Evolutionary conservation across 2,329 filamentous ascomycete species (phyloP), one percentile per base, ranked within the genome.

Genomic region (Arthroderma uncinatum): DNA sequence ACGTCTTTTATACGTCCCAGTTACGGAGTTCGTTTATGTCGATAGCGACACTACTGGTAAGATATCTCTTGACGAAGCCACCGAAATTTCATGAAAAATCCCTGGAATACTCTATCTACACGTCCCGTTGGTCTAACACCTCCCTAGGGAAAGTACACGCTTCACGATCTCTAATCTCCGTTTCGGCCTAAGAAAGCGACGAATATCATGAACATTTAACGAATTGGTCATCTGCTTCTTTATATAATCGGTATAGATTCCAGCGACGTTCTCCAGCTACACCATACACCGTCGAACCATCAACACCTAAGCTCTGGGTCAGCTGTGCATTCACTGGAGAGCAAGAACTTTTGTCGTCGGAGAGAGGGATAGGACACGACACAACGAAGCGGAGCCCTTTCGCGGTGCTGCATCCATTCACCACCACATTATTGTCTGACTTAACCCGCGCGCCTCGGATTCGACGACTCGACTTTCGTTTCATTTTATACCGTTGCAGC

Each of bases 31-130:
- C 33, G n/a, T 33, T 50, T 16, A 33, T 10, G 12, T 50, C 4
- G 25, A 6, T 16, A 16, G 12, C 25, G 10, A 14, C 14, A 50
- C 10, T 5, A 21, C 10, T 21, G 40, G 19, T 47, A 23, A 47
- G 40, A 14, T 47, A 25, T 19, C 12, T 9, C 8, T 19, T 34
- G 25, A 8, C 3, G 12, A 16, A 21, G 12, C 19, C 2, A 59
- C 39, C 19, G 50, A 56, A 23, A 54, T 55, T 68, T 30, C 50
- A 77, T 78, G 75, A 73, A 77, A 61, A 71, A 4, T 23, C 6
- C 19, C 25, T 14, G 40, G 23, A 47, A 25, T 28, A 42, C 39
- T n/a, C n/a, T n/a, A n/a, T n/a, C n/a, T n/a, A n/a, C n/a, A n/a
- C 7, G 10, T n/a, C 19, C 39, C 19, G 9, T 12, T 7, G 40